Evolutionary conservation across 495 filamentous ascomycete species (phyloP).

Genomic region (Symbiotaphrina buchneri): DNA sequence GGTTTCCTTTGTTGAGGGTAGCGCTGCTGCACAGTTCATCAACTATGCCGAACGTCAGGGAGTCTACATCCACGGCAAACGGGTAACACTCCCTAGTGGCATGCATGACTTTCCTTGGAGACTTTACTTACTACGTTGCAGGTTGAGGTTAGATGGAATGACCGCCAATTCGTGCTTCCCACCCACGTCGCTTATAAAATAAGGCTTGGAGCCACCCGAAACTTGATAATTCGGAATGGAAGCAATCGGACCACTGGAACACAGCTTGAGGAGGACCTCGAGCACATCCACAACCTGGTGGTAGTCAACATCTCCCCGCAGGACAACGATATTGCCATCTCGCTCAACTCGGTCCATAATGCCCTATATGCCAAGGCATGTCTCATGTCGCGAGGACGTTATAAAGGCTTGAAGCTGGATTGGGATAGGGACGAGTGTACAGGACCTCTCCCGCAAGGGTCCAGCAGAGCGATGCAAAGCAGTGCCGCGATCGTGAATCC

Average conservation of each 20-base stretch:
- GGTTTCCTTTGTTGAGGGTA: slow-evolving; percentile 47
- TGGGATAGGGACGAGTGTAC: slow-evolving; percentile 60
- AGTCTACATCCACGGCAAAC: slow-evolving; percentile 43
- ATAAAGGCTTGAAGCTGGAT: slow-evolving; percentile 50
- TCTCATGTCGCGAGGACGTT: slow-evolving; percentile 54
- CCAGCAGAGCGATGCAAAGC: no score
- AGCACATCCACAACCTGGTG: slow-evolving; percentile 63
- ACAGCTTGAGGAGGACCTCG: slow-evolving; percentile 46
- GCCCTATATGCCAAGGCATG: slow-evolving; percentile 54
- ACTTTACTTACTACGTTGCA: slow-evolving; percentile 16
- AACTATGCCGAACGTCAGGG: slow-evolving; percentile 40
- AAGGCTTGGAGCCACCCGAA: slow-evolving; percentile 50
- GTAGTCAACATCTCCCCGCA: slow-evolving; percentile 41
- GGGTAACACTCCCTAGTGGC: no score
- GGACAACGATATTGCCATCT: slow-evolving; percentile 34
- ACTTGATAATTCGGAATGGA: slow-evolving; percentile 40
- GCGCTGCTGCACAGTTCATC: slow-evolving; percentile 37
- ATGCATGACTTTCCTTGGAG: slow-evolving; percentile 8
- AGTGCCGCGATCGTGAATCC: no score
- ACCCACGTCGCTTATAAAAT: slow-evolving; percentile 45
- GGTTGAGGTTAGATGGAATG: slow-evolving; percentile 49
- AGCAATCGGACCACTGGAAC: slow-evolving; percentile 35
- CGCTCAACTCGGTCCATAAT: slow-evolving; percentile 58
- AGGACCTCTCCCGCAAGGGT: slow-evolving; percentile 24
- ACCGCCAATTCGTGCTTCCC: slow-evolving; percentile 49